Evolutionary conservation across 352 stramenopile genomes (phyloP), one percentile per base, ranked within the genome.

Genomic region (Globisporangium nodosum): DNA sequence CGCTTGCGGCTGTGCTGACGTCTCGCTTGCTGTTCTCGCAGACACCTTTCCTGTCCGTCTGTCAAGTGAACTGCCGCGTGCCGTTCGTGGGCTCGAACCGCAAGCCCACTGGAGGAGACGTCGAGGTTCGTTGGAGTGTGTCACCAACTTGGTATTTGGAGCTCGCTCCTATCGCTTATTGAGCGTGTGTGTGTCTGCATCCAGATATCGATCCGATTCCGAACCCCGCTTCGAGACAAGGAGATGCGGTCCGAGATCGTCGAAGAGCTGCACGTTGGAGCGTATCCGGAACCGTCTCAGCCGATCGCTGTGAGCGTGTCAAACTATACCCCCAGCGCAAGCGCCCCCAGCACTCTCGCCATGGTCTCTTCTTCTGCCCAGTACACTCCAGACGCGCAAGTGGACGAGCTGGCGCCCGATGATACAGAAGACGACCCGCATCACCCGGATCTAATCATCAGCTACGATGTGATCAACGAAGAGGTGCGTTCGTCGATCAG

Each of bases 381-480:
- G 31, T 7, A 13, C 9, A n/a, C 33, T 16, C 2, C n/a, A 30
- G 33, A 20, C 33, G n/a, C 33, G 16, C 45, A 49, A 16, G 27
- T 49, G 15, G 24, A 42, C 3, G 24, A 68, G 59, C 18, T n/a
- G 56, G 35, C 42, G 45, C 16, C 20, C 3, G 13, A 49, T 31
- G n/a, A 31, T 8, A 11, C 31, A 8, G 66, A 56, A 13, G 71
- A 77, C 13, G 71, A 93, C 48, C 76, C 80, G 5, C 81, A 90
- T 43, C 61, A 84, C 62, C 53, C 88, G 12, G 81, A 92, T 63
- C 39, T 88, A 47, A 89, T 93, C 54, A 55, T 90, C 52, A 93
- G 84, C 69, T 93, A 93, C 69, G 84, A 93, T 55, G 81, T 93
- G 55, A 89, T 93, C 18, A 88, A 84, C 43, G 79, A 93, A 70